phyloP scores from a whole-genome alignment of 805 yeast species.

The Pichia scutulata region DNA sequence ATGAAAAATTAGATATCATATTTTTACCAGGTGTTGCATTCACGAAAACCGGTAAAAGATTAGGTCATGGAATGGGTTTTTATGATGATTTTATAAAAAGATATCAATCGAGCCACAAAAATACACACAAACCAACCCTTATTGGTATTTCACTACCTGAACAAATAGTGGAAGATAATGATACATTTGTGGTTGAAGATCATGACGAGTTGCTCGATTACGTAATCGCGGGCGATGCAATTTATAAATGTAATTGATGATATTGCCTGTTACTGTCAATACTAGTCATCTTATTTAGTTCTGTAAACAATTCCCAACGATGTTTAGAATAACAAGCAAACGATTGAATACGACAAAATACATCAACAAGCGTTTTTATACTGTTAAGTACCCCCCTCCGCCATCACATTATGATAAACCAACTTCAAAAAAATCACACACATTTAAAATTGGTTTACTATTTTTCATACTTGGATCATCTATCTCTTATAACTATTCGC shows the following conservation, averaged over 20 bases:
- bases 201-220: constrained; percentile 60
- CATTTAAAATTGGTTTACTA: constrained; percentile 4
- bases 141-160: constrained; percentile 61
- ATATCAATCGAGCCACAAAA: constrained; percentile 30
- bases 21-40: constrained; percentile 86
- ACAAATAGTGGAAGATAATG: constrained; percentile 41
- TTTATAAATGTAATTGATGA: too few species aligned
- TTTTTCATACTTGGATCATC: constrained; percentile 22
- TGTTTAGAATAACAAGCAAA: neutral
- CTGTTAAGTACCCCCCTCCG: constrained; percentile 17
- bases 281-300: neutral
- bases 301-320: neutral
- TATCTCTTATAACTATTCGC: constrained; percentile 22
- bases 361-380: neutral
- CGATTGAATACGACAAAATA: neutral
- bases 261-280: too few species aligned
- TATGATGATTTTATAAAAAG: constrained; percentile 71
- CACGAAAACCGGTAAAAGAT: constrained; percentile 37
- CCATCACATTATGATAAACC: constrained; percentile 11
- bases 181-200: constrained; percentile 42
- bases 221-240: constrained; percentile 36
- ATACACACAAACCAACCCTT: constrained; percentile 31
- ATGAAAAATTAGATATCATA: constrained; percentile 49
- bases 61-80: constrained; percentile 93
- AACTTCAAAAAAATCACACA: neutral